phyloP scores from a whole-genome alignment of 75 land plant genomes.

The Pinus tabuliformis region DNA sequence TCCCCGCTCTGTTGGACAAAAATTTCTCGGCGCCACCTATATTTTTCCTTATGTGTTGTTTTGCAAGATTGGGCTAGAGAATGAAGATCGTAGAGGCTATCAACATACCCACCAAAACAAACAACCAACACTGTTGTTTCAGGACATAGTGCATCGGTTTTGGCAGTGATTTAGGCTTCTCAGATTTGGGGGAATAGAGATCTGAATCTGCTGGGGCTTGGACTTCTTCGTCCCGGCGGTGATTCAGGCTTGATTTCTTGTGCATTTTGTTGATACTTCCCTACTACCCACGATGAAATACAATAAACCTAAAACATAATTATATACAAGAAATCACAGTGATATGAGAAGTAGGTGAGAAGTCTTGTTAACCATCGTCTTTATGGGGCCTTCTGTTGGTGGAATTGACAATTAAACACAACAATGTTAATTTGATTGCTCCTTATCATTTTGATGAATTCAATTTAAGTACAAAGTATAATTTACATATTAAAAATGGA shows the following conservation, averaged over 20 bases:
- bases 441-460: too few species aligned
- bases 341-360: too few species aligned
- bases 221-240: conserved; percentile 44
- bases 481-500: too few species aligned
- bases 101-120: conserved; percentile 61
- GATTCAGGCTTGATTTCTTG: conserved; percentile 23
- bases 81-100: conserved; percentile 70
- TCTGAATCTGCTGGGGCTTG: conserved; percentile 8
- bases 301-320: too few species aligned
- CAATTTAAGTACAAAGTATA: too few species aligned
- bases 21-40: not conserved
- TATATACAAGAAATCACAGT: too few species aligned
- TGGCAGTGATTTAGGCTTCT: conserved; percentile 39
- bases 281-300: too few species aligned
- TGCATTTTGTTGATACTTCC: not conserved
- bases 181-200: conserved; percentile 32
- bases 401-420: too few species aligned
- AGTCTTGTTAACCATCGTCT: too few species aligned
- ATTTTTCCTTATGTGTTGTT: not conserved
- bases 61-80: conserved; percentile 40
- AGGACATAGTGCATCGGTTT: conserved; percentile 47
- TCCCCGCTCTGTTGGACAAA: not conserved
- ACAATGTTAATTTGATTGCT: too few species aligned
- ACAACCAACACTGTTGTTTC: conserved; percentile 61
- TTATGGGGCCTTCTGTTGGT: too few species aligned